Evolutionary conservation across 1,139 yeast genomes (phyloP).

Genomic region (Kodamaea sp.): DNA sequence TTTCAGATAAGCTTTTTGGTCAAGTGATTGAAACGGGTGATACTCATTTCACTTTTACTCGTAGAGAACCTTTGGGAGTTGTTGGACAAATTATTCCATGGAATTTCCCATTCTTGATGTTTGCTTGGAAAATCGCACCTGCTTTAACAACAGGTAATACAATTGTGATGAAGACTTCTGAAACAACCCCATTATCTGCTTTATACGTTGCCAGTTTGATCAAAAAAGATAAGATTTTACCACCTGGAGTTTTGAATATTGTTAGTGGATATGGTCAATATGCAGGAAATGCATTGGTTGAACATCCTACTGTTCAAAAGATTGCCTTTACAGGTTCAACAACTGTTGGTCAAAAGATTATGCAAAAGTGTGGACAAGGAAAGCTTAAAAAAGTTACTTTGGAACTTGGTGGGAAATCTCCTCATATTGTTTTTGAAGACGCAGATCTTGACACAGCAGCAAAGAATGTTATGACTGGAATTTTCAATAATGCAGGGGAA

Average conservation of each 20-base stretch:
- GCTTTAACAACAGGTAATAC: conserved; percentile 82
- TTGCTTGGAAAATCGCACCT: conserved; percentile 84
- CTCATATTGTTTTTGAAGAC: conserved; percentile 73
- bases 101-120: conserved; percentile 85
- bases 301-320: conserved; percentile 67
- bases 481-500: conserved; percentile 22
- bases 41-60: conserved; percentile 21
- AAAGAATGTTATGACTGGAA: conserved; percentile 16
- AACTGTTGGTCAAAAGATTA: conserved; percentile 70
- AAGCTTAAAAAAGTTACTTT: conserved; percentile 76
- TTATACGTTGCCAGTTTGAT: conserved; percentile 57
- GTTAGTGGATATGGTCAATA: conserved; percentile 76
- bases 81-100: conserved; percentile 84
- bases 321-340: conserved; percentile 87
- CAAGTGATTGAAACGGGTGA: conserved; percentile 19
- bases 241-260: conserved; percentile 75
- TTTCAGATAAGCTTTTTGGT: conserved; percentile 20
- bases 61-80: conserved; percentile 70
- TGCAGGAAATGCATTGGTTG: conserved; percentile 70
- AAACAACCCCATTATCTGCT: conserved; percentile 80
- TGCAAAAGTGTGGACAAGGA: conserved; percentile 66
- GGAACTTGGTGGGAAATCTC: conserved; percentile 86
- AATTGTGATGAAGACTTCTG: conserved; percentile 76
- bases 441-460: conserved; percentile 51
- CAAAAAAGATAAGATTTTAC: conserved; percentile 64